These are phyloP conservation scores for Halocafeteria seosinensis DNA, from an alignment of 108 stramenopile genomes.

Conservation along the genomic window DNA sequence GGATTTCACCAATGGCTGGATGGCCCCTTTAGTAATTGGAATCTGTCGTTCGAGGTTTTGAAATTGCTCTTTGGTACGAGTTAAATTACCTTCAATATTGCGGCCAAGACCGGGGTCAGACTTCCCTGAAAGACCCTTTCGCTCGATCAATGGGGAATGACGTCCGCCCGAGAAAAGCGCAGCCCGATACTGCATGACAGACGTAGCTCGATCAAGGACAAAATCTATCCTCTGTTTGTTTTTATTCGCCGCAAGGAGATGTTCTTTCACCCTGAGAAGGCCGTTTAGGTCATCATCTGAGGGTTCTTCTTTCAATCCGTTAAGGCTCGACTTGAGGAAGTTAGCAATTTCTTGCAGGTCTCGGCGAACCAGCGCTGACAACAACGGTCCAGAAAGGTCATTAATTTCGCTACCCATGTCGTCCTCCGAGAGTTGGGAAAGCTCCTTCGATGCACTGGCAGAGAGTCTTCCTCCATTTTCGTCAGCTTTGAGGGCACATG, in stretches of 20 bases:
- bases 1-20: slow-evolving; percentile 37
- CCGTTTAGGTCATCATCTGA: slow-evolving; percentile 15
- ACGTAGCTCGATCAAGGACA: slow-evolving; percentile 20
- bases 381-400: background rate
- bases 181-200: slow-evolving; percentile 34
- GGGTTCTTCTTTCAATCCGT: background rate
- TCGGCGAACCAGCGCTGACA: slow-evolving; percentile 23
- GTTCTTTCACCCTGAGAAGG: slow-evolving; percentile 17
- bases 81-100: slow-evolving; percentile 21
- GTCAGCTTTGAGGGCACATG: too few species aligned
- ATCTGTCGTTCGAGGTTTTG: slow-evolving; percentile 23
- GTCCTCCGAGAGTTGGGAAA: background rate
- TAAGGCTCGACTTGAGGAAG: slow-evolving; percentile 9
- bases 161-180: background rate
- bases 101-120: background rate
- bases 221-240: background rate
- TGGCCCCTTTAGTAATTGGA: slow-evolving; percentile 27
- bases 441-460: background rate
- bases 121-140: background rate
- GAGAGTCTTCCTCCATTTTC: background rate
- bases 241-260: background rate
- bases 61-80: slow-evolving; percentile 41
- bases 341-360: slow-evolving; percentile 8
- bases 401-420: background rate
- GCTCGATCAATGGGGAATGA: too few species aligned